A percentile compares a stretch with the other conserved stretches of the same genome.
These are phyloP conservation scores for Solanum bulbocastanum DNA, from an alignment of 257 asterid genomes.

Conservation along the genomic window DNA sequence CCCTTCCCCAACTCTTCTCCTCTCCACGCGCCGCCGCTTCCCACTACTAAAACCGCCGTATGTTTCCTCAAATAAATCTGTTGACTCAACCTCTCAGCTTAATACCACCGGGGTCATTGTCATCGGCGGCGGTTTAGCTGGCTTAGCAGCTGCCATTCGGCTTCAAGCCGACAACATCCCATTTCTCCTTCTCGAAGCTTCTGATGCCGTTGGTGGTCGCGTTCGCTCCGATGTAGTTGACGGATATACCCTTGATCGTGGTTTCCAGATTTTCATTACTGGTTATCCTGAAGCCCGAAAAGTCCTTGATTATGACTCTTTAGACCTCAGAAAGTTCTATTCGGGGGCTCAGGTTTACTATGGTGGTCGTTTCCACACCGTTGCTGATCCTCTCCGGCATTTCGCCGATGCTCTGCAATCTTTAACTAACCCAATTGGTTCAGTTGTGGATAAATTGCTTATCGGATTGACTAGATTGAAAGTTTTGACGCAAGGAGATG, in stretches of 20 bases:
- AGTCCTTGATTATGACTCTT: slow-evolving; percentile 54
- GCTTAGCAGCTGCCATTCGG: slow-evolving; percentile 79
- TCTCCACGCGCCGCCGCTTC: slow-evolving; percentile 12
- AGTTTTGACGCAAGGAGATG: slow-evolving; percentile 48
- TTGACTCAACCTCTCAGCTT: slow-evolving; percentile 14
- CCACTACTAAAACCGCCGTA: slow-evolving; percentile 16
- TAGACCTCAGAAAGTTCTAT: slow-evolving; percentile 57
- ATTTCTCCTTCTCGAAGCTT: slow-evolving; percentile 68
- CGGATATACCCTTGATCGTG: slow-evolving; percentile 89
- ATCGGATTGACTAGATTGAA: slow-evolving; percentile 59
- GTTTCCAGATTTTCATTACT: slow-evolving; percentile 90
- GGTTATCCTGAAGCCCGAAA: slow-evolving; percentile 78
- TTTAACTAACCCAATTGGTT: slow-evolving; percentile 67
- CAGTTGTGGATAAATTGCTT: slow-evolving; percentile 50
- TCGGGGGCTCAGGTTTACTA: slow-evolving; percentile 69
- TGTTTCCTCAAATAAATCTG: slow-evolving; percentile 40
- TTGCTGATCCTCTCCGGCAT: slow-evolving; percentile 86
- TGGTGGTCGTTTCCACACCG: slow-evolving; percentile 65
- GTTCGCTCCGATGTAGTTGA: slow-evolving; percentile 74
- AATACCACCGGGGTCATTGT: slow-evolving; percentile 53
- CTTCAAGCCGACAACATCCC: slow-evolving; percentile 72
- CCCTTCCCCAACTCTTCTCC: background rate
- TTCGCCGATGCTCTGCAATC: slow-evolving; percentile 44
- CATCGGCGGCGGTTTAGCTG: slow-evolving; percentile 92
- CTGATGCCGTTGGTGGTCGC: slow-evolving; percentile 94